These are phyloP conservation scores for Candida silvicultrix DNA, from an alignment of 805 yeast species.

Conservation along the genomic window DNA sequence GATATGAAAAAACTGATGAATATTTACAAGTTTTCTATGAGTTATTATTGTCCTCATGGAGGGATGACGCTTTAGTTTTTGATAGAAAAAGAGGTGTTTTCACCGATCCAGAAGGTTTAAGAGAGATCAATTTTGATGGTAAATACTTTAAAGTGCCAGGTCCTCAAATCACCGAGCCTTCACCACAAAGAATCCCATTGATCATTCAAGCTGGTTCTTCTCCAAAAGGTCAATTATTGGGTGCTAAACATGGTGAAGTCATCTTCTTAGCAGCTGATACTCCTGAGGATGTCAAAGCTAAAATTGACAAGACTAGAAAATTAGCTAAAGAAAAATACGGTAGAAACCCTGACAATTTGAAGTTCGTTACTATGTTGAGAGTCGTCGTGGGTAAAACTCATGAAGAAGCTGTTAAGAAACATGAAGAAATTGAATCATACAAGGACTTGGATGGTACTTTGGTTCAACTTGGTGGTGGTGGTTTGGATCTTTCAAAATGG, in stretches of 20 bases:
- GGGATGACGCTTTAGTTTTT: slow-evolving; percentile 28
- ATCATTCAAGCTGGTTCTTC: slow-evolving; percentile 38
- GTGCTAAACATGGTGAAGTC: slow-evolving; percentile 34
- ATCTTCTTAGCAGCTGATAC: slow-evolving; percentile 27
- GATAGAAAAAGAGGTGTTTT: slow-evolving; percentile 23
- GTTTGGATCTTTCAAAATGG: slow-evolving; percentile 28
- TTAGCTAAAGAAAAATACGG: slow-evolving; percentile 34
- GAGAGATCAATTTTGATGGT: slow-evolving; percentile 33
- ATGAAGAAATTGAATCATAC: slow-evolving; percentile 20
- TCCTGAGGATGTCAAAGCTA: slow-evolving; percentile 30
- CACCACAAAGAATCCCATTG: slow-evolving; percentile 37
- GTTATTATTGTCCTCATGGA: slow-evolving; percentile 34
- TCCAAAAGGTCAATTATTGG: slow-evolving; percentile 30
- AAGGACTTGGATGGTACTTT: slow-evolving; percentile 32
- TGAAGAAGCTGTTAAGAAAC: slow-evolving; percentile 29
- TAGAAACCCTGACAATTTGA: slow-evolving; percentile 30
- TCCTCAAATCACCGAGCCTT: slow-evolving; percentile 32
- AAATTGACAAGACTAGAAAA: slow-evolving; percentile 23
- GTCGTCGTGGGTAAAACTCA: slow-evolving; percentile 28
- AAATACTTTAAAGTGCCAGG: slow-evolving; percentile 33
- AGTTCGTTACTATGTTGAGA: slow-evolving; percentile 28
- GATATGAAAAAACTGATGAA: slow-evolving; percentile 35
- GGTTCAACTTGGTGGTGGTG: slow-evolving; percentile 34
- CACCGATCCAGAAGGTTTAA: slow-evolving; percentile 30
- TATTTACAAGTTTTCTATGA: slow-evolving; percentile 32